Base-by-base conservation (phyloP, 371 early-diverging fungal genomes). In the Mortierella sp. region DNA sequence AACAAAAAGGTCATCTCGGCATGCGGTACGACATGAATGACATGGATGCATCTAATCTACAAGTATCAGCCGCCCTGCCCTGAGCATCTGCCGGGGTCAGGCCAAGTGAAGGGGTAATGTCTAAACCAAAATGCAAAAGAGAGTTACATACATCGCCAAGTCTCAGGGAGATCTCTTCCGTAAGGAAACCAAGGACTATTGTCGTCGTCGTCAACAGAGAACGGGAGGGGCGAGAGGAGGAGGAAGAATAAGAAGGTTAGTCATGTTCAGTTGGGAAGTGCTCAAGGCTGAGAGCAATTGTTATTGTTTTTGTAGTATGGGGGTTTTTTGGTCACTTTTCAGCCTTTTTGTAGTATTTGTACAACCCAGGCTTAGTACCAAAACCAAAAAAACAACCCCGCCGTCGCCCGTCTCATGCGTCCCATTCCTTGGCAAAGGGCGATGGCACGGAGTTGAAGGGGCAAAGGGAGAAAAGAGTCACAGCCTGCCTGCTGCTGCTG, bases 161-260 rank as follows among this genome's bases (percentile, higher is more conserved):
- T 22, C 82, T 44, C 16, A 72, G 34, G 24, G 82, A 76, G 22
- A 92, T 89, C 39, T 85, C 81, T 64, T 85, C 85, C 3, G 85
- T 85, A 26, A 92, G 89, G 58, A 89, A 87, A 47, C 91, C 93
- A 26, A 95, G 86, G 26, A 92, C 69, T 55, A 55, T 53, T 40
- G 7, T 29, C 26, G 6, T 41, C 7, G 14, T n/a, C 26, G 34
- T 7, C 2, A 13, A 40, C 16, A 29, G 34, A 58, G 14, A 13
- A 41, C 48, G 31, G 37, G 22, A 31, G 48, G 19, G 47, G 47
- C 47, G 34, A 67, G 47, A 34, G 37, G 29, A 6, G 48, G n/a
- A 64, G 7, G 24, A 31, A 44, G 44, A 45, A 13, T 34, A 47
- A 58, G 61, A 61, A 61, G 61, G 61, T 61, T 61, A 61, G 61